Conservation (phyloP, 768 basidiomycete species). For the Termitomyces sp. region DNA sequence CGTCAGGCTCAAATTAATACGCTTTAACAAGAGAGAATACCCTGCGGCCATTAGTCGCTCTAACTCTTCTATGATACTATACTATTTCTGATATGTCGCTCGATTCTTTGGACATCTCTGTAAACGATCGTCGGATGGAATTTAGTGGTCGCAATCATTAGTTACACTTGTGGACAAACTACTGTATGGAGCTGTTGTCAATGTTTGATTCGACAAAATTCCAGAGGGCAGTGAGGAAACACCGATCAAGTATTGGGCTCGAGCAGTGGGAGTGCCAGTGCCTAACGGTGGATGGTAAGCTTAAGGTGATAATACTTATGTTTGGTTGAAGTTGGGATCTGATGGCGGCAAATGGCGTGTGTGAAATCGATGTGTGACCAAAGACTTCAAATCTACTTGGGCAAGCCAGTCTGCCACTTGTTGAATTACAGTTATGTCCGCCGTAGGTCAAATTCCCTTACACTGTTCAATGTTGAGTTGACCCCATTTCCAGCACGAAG, state of each 20-base stretch:
- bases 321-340: slow-evolving; percentile 3
- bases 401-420: slow-evolving; percentile 24
- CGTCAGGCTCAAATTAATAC: slow-evolving; percentile 12
- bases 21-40: slow-evolving; percentile 8
- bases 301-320: background rate
- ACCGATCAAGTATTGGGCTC: background rate
- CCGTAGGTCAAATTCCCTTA: slow-evolving; percentile 35
- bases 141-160: slow-evolving; percentile 12
- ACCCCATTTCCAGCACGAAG: slow-evolving; percentile 44
- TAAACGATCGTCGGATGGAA: slow-evolving; percentile 20
- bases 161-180: slow-evolving; percentile 17
- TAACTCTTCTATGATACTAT: slow-evolving; percentile 3
- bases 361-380: slow-evolving; percentile 65
- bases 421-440: slow-evolving; percentile 45
- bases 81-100: slow-evolving; percentile 14
- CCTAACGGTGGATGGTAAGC: no score
- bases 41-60: slow-evolving; percentile 13
- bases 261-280: no score
- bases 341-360: slow-evolving; percentile 54
- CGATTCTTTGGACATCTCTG: slow-evolving; percentile 15
- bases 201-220: slow-evolving; percentile 2
- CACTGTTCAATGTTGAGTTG: background rate
- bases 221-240: background rate
- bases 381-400: background rate
- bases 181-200: background rate